Evolutionary conservation across 495 filamentous ascomycete genomes (phyloP), one percentile per base, ranked within the genome.

Genomic region (Ramalina intermedia): DNA sequence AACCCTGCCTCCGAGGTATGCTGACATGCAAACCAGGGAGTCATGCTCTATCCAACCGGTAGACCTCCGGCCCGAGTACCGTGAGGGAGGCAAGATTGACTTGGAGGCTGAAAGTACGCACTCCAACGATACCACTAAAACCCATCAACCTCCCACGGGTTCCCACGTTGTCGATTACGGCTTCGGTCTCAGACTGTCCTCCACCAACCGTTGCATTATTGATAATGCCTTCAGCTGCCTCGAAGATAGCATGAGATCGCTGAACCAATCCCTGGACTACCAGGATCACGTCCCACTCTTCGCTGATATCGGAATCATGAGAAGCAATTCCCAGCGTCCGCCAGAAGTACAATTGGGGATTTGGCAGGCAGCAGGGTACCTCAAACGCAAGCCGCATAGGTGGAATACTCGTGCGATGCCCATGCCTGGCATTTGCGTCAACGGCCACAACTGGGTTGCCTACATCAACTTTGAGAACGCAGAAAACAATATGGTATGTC

Each of bases 221-320:
- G 17, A 51, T 6, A 4, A 5, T n/a, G 24, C 45, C 14, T n/a
- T 24, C 6, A 17, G 11, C 14, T 17, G 18, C 23, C 45, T 51
- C 23, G 41, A 17, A 35, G 26, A 26, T 36, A 20, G 37, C 37
- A 11, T 35, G 9, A 12, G 18, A 35, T 20, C 26, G 6, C 16
- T 14, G 18, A 38, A 26, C 26, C 13, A 35, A 23, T 20, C 45
- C 13, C 24, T 18, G 3, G 14, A n/a, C 14, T 38, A 9, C 2
- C 37, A 1, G 14, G 8, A 47, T 9, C 5, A 17, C 4, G 21
- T n/a, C 18, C 35, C 48, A 16, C 17, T 50, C 12, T 27, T 35
- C 2, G 4, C 43, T n/a, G 48, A 50, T 24, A 43, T 50, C 33
- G 48, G 36, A 20, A 23, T 50, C 23, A 50, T 43, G 40, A 50